phyloP scores from a whole-genome alignment of 371 early-diverging fungal genomes.

The Nematocida parisii region DNA sequence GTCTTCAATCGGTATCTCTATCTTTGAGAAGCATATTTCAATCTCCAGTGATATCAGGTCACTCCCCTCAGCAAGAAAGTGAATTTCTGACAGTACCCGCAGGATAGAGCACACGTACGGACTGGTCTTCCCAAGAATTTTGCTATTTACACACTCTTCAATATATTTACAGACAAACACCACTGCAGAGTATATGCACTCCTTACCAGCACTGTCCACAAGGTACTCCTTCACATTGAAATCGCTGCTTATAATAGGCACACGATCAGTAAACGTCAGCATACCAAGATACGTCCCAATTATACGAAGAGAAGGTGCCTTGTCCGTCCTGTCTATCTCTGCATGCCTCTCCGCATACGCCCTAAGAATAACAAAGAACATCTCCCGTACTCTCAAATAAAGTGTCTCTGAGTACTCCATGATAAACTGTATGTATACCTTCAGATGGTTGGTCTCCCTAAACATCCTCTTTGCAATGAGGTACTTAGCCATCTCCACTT shows the following conservation, averaged over 20 bases:
- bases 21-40: conserved; percentile 56
- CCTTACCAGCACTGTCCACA: conserved; percentile 42
- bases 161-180: conserved; percentile 57
- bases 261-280: conserved; percentile 39
- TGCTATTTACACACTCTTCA: conserved; percentile 37
- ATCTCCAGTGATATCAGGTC: conserved; percentile 58
- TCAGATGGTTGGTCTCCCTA: conserved; percentile 47
- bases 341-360: conserved; percentile 9
- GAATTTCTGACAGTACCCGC: conserved; percentile 45
- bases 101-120: conserved; percentile 42
- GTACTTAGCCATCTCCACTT: conserved; percentile 45
- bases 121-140: conserved; percentile 39
- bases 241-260: conserved; percentile 24
- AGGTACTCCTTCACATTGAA: conserved; percentile 49
- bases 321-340: conserved; percentile 46
- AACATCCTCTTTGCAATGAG: conserved; percentile 36
- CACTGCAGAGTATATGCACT: conserved; percentile 47
- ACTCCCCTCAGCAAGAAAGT: conserved; percentile 53
- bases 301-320: conserved; percentile 20
- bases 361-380: conserved; percentile 33
- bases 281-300: conserved; percentile 55
- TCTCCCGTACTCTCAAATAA: conserved; percentile 12
- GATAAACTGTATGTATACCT: conserved; percentile 47
- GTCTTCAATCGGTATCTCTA: conserved; percentile 49
- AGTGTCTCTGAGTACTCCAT: conserved; percentile 38